Conservation (phyloP, 345 rosid genomes). For the Hirschfeldia incana region DNA sequence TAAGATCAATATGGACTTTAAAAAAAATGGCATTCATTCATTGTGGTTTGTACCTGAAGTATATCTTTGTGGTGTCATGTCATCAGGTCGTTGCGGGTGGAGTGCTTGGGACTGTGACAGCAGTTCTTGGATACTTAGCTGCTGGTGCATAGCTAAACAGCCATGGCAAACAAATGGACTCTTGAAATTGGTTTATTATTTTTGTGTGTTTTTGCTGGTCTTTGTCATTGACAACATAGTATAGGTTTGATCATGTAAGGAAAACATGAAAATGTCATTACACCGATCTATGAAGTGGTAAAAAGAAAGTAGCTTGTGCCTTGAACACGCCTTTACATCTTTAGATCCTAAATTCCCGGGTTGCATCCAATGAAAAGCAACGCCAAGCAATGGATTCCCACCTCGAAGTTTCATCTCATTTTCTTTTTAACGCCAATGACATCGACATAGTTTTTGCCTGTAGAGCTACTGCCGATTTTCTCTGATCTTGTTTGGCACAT, state of each 20-base stretch:
- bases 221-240: slow-evolving; percentile 3
- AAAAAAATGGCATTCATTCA: background rate
- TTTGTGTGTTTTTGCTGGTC: background rate
- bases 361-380: background rate
- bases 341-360: too few species aligned
- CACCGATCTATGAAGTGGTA: slow-evolving; percentile 5
- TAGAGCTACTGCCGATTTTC: slow-evolving; percentile 44
- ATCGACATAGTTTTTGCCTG: slow-evolving; percentile 50
- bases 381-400: slow-evolving; percentile 79
- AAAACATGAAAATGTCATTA: slow-evolving; percentile 11
- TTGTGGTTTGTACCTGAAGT: slow-evolving; percentile 2
- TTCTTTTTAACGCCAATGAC: slow-evolving; percentile 46
- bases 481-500: slow-evolving; percentile 26
- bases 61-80: background rate
- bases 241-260: slow-evolving; percentile 18
- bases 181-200: background rate
- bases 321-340: background rate
- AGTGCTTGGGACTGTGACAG: slow-evolving; percentile 61
- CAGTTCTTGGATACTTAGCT: slow-evolving; percentile 50
- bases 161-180: slow-evolving; percentile 28
- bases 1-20: background rate
- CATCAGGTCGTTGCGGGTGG: background rate
- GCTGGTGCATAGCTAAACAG: slow-evolving; percentile 12
- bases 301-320: background rate
- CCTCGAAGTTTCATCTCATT: slow-evolving; percentile 42